Evolutionary conservation across 306 rosid species (phyloP), one percentile per base, ranked within the genome.

Genomic region (Pachyrhizus erosus): DNA sequence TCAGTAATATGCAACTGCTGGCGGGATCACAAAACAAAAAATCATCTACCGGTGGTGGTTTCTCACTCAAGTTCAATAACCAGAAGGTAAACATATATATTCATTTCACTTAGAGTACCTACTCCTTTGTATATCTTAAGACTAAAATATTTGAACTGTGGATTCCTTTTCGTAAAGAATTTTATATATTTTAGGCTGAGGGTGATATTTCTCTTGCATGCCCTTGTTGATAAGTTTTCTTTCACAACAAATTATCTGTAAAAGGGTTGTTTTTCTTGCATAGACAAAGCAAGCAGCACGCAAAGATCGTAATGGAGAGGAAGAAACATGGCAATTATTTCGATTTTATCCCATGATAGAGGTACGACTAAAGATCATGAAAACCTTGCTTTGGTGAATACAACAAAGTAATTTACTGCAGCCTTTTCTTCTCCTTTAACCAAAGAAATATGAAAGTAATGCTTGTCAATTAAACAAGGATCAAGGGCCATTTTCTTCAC

Each of bases 331-430:
- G 99, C 96, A 92, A 75, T 83, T 96, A 31, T 91, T 84, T 76
- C 90, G 99, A 76, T 96, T 96, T 90, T 96, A 81, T 81, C 99
- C 99, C 76, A 43, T 96, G 87, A 0, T 96, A 79, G 99, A 96
- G 99, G 99, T 93, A 84, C 9, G 80, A 67, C 77, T 66, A 55
- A 72, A 70, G 65, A 42, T 61, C 45, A 48, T 62, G 70, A 57
- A 42, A 34, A 26, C 29, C 69, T 51, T 76, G 34, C 27, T 80
- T 83, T 37, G 7, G 9, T 37, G 40, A 37, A 37, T 1, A 5
- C 40, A 37, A 37, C 5, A 5, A 37, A 37, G 40, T 37, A 37
- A 37, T 37, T 37, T 37, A 1, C 40, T 37, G 6, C 6, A 5
- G 40, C 9, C 40, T 5, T 37, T 37, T 37, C 40, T 37, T 37